Base-by-base conservation (phyloP, 306 rosid species). In the Glycine latifolia region DNA sequence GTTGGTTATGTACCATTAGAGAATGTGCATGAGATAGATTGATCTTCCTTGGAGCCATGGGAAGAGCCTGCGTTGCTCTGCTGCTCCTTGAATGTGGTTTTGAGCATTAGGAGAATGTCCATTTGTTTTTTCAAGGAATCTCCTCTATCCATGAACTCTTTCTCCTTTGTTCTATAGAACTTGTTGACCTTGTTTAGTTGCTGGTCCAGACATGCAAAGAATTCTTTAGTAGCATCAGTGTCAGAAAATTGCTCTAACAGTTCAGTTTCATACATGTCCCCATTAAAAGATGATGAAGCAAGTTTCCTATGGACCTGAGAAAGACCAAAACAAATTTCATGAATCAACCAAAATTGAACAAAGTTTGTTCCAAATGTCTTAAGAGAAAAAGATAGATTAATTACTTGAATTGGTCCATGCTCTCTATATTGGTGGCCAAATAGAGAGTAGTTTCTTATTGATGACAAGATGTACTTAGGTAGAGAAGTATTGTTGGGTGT, bases 231-330 rank as follows among this genome's bases (percentile, higher is more conserved):
- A 4, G 97, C 92, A 70, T 89, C 91, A 68, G 89, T 88, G 33
- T 93, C 99, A 4, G 92, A 90, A 80, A 96, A 92, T 76, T 93
- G 90, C 49, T 93, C 99, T 8, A 96, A 78, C 79, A 96, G 54
- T 77, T 96, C 98, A 5, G 99, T 96, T 83, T 96, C 99, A 76
- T 96, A 96, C 90, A 92, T 81, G 69, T 93, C 97, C 31, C 90
- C 97, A 67, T 87, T 88, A 73, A 89, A 88, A n/a, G 87, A 80
- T 52, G 99, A 93, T 35, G 97, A 90, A 39, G 91, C 93, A 68
- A 88, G 97, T 79, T 93, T 96, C 89, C 84, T 92, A 79, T 89
- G 99, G 43, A 96, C 94, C 99, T 96, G 74, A 13, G 56, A 72
- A 71, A 31, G 1, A 65, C 41, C 46, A 53, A 75, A 75, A 20